Evolutionary conservation across 2,329 filamentous ascomycete genomes (phyloP).

Genomic region (Botrytis medusae): DNA sequence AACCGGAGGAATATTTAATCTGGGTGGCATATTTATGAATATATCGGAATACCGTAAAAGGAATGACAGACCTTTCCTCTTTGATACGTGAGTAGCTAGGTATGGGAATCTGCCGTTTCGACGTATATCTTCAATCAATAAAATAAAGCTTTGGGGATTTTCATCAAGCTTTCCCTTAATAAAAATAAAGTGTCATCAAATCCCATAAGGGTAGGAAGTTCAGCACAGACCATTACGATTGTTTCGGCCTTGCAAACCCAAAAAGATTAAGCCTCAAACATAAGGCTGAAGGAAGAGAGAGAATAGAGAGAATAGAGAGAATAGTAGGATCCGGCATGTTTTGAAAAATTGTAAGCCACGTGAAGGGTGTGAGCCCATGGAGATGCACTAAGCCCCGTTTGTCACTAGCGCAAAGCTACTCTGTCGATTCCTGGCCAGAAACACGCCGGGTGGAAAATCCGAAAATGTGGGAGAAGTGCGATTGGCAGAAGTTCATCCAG

Average conservation of each 20-base stretch:
- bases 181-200: constrained; percentile 7
- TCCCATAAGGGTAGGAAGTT: not conserved
- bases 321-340: not conserved
- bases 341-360: constrained; percentile 7
- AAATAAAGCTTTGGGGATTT: constrained; percentile 1
- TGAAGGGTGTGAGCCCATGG: not conserved
- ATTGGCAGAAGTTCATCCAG: constrained; percentile 17
- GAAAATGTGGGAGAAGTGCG: constrained; percentile 16
- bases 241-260: not conserved
- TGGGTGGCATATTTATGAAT: constrained; percentile 61
- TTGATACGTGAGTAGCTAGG: not conserved
- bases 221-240: not conserved
- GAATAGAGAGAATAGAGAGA: too few species aligned
- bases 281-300: not conserved
- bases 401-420: not conserved
- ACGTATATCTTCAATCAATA: constrained; percentile 2
- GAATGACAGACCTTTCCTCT: not conserved
- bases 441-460: constrained; percentile 15
- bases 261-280: not conserved
- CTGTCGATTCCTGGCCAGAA: not conserved
- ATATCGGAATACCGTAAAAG: not conserved
- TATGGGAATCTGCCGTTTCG: not conserved
- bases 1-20: constrained; percentile 89
- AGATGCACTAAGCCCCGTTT: not conserved
- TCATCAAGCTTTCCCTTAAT: constrained; percentile 4